These are phyloP conservation scores for Ceratobasidium theobromae DNA, from an alignment of 1,284 basidiomycete species.

Conservation along the genomic window DNA sequence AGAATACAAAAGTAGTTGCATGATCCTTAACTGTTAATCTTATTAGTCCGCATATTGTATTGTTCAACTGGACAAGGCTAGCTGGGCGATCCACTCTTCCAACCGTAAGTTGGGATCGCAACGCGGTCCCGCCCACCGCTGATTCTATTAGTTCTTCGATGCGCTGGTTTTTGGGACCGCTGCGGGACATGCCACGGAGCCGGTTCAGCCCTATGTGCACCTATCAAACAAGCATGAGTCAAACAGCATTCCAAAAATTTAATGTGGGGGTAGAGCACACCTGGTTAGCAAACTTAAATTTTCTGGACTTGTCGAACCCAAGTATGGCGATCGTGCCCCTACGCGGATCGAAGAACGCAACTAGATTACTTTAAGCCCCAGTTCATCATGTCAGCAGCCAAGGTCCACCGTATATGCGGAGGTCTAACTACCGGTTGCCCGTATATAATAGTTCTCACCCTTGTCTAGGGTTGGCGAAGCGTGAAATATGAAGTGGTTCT, in stretches of 20 bases:
- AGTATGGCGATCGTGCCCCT: conserved; percentile 36
- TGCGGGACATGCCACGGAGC: conserved; percentile 63
- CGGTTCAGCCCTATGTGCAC: conserved; percentile 65
- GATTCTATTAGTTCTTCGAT: conserved; percentile 60
- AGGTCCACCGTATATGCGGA: conserved; percentile 51
- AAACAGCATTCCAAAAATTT: not conserved
- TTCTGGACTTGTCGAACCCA: conserved; percentile 17
- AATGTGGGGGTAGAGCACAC: not conserved
- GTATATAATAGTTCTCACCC: conserved; percentile 31
- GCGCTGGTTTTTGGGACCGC: conserved; percentile 55
- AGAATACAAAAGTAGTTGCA: not conserved
- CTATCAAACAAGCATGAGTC: not conserved
- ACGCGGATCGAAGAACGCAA: conserved; percentile 45
- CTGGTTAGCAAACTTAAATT: conserved; percentile 50
- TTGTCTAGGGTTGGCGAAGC: conserved; percentile 27
- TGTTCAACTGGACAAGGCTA: conserved; percentile 33
- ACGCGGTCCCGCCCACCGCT: conserved; percentile 49
- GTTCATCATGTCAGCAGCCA: not conserved
- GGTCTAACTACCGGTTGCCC: conserved; percentile 40
- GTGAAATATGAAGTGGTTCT: conserved; percentile 36
- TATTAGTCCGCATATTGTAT: not conserved
- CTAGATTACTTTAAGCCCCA: conserved; percentile 54
- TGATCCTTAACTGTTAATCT: conserved; percentile 5
- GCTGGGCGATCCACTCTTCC: conserved; percentile 33
- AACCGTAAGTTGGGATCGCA: conserved; percentile 35